Evolutionary conservation across 352 stramenopile species (phyloP), one percentile per base, ranked within the genome.

Genomic region (Phytophthora sojae): DNA sequence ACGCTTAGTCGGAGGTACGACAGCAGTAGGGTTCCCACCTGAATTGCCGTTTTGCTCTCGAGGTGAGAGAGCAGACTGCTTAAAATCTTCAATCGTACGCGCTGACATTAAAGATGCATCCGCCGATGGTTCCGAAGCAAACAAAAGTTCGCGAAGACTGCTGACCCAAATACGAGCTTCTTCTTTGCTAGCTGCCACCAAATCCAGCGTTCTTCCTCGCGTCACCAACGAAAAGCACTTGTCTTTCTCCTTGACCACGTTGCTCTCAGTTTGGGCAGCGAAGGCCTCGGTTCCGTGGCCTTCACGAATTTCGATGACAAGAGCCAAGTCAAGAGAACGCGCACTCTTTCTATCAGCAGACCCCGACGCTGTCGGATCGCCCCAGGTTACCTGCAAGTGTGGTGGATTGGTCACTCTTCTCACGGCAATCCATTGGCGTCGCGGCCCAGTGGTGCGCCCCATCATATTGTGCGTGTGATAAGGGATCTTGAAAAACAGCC

Each of bases 171-270:
- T 72, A 0, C 59, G 67, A 26, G 83, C 86, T 63, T 94, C 89
- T 45, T 96, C 89, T 58, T 94, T 95, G 70, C 88, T 94, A 4
- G 88, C 73, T 4, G 88, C 88, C 0, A 93, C 83, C 4, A 96
- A 64, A 80, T 95, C 88, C 8, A 95, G 66, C 0, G 85, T 92
- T 37, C 89, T 80, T 15, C 71, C 69, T 59, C 74, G 81, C 4
- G 79, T 81, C 12, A 94, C 65, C 12, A 96, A 57, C 19, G 89
- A 96, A 62, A 96, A 95, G 29, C 87, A 96, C 25, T 80, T 92
- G 44, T 61, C 55, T 23, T 64, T 80, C 64, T 79, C 78, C 49
- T 67, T 82, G 1, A 86, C 76, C 4, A 89, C 75, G 6, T 50
- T 76, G 25, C 75, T 85, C 14, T 80, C 72, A 9, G 61, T 83